Evolutionary conservation across 345 rosid genomes (phyloP).

Genomic region (Lagerstroemia speciosa): DNA sequence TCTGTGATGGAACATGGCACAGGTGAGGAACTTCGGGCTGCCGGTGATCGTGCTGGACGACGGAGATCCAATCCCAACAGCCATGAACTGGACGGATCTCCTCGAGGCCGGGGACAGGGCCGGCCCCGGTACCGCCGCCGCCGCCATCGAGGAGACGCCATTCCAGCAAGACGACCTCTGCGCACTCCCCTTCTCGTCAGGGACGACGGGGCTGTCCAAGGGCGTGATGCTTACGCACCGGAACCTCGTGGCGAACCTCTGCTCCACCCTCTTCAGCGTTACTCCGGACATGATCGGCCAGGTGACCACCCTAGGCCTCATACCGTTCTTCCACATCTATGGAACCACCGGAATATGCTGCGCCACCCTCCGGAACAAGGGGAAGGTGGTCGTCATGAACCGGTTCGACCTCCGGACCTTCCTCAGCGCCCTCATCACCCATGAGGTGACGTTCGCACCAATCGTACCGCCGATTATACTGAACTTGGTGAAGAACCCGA

Average conservation of each 20-base stretch:
- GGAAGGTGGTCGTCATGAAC: constrained; percentile 77
- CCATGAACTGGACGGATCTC: constrained; percentile 61
- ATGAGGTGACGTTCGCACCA: constrained; percentile 82
- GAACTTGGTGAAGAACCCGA: constrained; percentile 70
- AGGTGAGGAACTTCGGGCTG: constrained; percentile 49
- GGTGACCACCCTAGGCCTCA: constrained; percentile 58
- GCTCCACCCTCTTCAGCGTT: constrained; percentile 74
- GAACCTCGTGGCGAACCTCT: constrained; percentile 75
- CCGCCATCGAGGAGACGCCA: constrained; percentile 8
- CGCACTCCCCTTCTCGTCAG: constrained; percentile 97
- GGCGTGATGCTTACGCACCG: constrained; percentile 87
- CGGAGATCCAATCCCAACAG: constrained; percentile 29
- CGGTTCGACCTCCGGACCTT: constrained; percentile 69
- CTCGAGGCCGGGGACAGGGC: constrained; percentile 71
- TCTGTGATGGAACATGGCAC: neutral
- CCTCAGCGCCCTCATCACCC: constrained; percentile 52
- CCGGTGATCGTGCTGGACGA: constrained; percentile 61
- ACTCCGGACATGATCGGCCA: constrained; percentile 64
- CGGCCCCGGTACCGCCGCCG: constrained; percentile 9
- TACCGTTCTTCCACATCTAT: constrained; percentile 87
- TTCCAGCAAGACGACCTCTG: constrained; percentile 60
- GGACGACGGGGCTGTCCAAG: constrained; percentile 87
- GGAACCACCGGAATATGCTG: constrained; percentile 87
- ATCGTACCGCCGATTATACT: constrained; percentile 82
- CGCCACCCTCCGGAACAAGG: constrained; percentile 76